phyloP scores from a whole-genome alignment of 495 filamentous ascomycete genomes.

The Penicillium canescens region DNA sequence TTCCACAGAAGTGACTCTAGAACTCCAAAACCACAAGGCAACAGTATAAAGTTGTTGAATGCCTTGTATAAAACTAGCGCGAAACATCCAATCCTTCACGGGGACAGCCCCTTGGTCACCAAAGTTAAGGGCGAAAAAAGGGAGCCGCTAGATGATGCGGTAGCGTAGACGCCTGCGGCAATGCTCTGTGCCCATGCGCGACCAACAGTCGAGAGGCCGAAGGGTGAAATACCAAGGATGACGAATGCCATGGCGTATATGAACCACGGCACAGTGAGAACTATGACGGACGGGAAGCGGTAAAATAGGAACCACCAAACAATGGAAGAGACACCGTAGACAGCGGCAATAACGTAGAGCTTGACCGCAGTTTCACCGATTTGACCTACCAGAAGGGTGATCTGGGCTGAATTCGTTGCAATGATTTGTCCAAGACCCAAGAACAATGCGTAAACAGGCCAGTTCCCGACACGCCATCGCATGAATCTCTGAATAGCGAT shows the following conservation, averaged over 20 bases:
- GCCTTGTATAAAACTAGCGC: slow-evolving; percentile 63
- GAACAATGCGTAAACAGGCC: slow-evolving; percentile 65
- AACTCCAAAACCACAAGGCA: slow-evolving; percentile 68
- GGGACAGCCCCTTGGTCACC: slow-evolving; percentile 57
- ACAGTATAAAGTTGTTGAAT: slow-evolving; percentile 64
- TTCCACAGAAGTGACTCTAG: slow-evolving; percentile 29
- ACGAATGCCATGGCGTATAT: slow-evolving; percentile 58
- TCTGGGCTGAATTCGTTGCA: slow-evolving; percentile 67
- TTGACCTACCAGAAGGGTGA: slow-evolving; percentile 63
- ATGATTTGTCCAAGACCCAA: slow-evolving; percentile 67
- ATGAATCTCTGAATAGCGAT: slow-evolving; percentile 27
- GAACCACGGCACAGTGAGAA: slow-evolving; percentile 48
- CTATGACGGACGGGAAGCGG: slow-evolving; percentile 54
- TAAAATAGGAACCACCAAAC: slow-evolving; percentile 66
- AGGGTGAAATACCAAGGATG: slow-evolving; percentile 47
- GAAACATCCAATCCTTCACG: slow-evolving; percentile 62
- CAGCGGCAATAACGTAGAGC: slow-evolving; percentile 62
- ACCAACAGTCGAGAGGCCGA: slow-evolving; percentile 23
- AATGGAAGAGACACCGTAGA: slow-evolving; percentile 59
- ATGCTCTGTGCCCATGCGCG: slow-evolving; percentile 55
- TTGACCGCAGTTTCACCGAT: slow-evolving; percentile 59
- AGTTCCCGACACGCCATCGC: slow-evolving; percentile 44
- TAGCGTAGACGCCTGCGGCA: slow-evolving; percentile 61
- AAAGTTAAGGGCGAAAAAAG: slow-evolving; percentile 69
- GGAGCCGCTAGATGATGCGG: slow-evolving; percentile 59